These are phyloP conservation scores for Trypanosoma rangeli DNA, from an alignment of 208 protist genomes.

Conservation along the genomic window DNA sequence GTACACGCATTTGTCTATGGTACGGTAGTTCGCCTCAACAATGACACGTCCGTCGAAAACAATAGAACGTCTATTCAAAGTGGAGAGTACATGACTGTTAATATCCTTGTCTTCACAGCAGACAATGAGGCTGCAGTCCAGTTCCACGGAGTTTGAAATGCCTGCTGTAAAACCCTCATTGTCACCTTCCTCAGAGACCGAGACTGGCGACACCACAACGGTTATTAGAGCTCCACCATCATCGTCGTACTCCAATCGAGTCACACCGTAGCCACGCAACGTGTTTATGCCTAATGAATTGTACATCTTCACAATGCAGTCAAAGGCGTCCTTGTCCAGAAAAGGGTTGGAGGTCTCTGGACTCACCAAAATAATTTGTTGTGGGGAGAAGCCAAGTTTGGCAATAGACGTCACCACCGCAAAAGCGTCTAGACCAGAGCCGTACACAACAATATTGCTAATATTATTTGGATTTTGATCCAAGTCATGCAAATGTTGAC, in stretches of 20 bases:
- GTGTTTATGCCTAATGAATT: constrained; percentile 77
- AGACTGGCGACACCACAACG: constrained; percentile 62
- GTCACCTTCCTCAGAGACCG: too few species aligned
- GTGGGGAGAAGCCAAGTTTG: constrained; percentile 65
- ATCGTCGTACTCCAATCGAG: constrained; percentile 86
- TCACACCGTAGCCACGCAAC: constrained; percentile 75
- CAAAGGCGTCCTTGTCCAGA: constrained; percentile 47
- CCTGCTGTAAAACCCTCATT: background rate
- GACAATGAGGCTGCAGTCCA: constrained; percentile 82
- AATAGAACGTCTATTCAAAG: constrained; percentile 89
- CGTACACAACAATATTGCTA: constrained; percentile 86
- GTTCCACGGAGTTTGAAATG: constrained; percentile 63
- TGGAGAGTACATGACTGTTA: constrained; percentile 80
- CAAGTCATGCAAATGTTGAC: constrained; percentile 59
- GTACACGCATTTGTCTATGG: constrained; percentile 80
- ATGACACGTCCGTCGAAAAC: constrained; percentile 94
- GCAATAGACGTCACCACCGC: constrained; percentile 64
- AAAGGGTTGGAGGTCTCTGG: constrained; percentile 44
- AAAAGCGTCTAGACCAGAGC: constrained; percentile 80
- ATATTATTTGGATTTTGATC: constrained; percentile 58
- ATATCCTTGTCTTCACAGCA: constrained; percentile 91
- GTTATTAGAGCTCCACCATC: constrained; percentile 60
- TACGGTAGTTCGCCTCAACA: constrained; percentile 86
- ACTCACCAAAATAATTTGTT: constrained; percentile 76
- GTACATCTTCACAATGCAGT: constrained; percentile 59